Conservation (phyloP, 2,329 filamentous ascomycete genomes). For the Biscogniauxia sp. region DNA sequence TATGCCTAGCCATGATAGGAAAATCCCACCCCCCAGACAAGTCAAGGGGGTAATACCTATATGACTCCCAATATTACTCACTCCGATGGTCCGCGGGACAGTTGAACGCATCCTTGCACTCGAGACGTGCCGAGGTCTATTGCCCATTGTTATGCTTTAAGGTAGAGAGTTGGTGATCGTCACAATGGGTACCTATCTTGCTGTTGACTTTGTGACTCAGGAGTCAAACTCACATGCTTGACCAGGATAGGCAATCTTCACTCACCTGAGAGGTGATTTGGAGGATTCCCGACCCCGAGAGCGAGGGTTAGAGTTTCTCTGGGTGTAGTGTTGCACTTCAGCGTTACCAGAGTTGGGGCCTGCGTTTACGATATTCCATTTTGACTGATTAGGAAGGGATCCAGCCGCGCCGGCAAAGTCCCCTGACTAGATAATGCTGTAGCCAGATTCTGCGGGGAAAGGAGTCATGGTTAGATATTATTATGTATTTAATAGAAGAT, state of each 20-base stretch:
- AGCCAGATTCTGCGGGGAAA: constrained; percentile 8
- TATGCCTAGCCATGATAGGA: no score
- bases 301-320: constrained; percentile 11
- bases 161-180: no score
- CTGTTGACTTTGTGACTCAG: no score
- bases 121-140: constrained; percentile 23
- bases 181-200: no score
- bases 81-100: constrained; percentile 15
- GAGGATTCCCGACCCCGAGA: constrained; percentile 12
- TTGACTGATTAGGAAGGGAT: constrained; percentile 13
- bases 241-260: no score
- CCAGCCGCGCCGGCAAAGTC: constrained; percentile 16
- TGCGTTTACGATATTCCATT: constrained; percentile 16
- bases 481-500: no score
- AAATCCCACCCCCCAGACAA: no score
- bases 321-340: constrained; percentile 19
- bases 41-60: no score
- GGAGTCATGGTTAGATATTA: constrained; percentile 7
- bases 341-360: constrained; percentile 18
- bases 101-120: constrained; percentile 17
- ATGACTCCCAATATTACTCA: no score
- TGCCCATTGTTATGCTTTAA: constrained; percentile 10
- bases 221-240: no score
- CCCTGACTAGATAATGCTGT: constrained; percentile 17
- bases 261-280: constrained; percentile 15